Conservation (phyloP, 2,329 filamentous ascomycete species). For the Hypoxylon sp. region DNA sequence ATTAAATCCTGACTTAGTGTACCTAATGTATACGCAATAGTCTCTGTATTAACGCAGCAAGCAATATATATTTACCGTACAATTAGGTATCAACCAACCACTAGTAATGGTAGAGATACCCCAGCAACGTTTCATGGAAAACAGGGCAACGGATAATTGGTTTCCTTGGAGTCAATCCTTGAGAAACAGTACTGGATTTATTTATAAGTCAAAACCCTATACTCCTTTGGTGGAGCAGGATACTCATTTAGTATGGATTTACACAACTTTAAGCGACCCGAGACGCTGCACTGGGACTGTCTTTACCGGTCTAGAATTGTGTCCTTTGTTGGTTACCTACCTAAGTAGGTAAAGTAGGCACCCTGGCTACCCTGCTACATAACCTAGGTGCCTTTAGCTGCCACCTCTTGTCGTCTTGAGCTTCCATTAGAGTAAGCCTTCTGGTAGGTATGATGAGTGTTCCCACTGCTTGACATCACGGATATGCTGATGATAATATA, state of each 20-base stretch:
- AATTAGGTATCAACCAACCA: no score
- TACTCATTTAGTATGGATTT: conserved; percentile 14
- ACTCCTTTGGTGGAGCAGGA: conserved; percentile 20
- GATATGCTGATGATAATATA: conserved; percentile 19
- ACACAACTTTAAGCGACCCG: conserved; percentile 36
- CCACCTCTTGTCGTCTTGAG: conserved; percentile 1
- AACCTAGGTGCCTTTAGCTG: conserved; percentile 21
- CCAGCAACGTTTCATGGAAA: no score
- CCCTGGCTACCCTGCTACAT: neutral
- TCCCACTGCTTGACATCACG: conserved; percentile 17
- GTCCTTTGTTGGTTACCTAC: neutral
- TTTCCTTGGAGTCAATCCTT: no score
- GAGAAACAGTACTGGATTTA: no score
- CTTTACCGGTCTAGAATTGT: conserved; percentile 31
- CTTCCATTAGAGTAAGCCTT: conserved; percentile 10
- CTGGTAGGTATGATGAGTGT: conserved; percentile 1
- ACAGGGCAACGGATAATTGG: no score
- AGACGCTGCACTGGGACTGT: conserved; percentile 42
- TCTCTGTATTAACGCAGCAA: no score
- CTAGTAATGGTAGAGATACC: no score
- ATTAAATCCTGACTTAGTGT: neutral
- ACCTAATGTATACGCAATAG: no score
- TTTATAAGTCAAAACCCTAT: neutral
- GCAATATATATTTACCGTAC: no score
- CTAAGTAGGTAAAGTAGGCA: neutral